Evolutionary conservation across 1,139 yeast species (phyloP), one percentile per base, ranked within the genome.

Genomic region (Taphrina deformans): DNA sequence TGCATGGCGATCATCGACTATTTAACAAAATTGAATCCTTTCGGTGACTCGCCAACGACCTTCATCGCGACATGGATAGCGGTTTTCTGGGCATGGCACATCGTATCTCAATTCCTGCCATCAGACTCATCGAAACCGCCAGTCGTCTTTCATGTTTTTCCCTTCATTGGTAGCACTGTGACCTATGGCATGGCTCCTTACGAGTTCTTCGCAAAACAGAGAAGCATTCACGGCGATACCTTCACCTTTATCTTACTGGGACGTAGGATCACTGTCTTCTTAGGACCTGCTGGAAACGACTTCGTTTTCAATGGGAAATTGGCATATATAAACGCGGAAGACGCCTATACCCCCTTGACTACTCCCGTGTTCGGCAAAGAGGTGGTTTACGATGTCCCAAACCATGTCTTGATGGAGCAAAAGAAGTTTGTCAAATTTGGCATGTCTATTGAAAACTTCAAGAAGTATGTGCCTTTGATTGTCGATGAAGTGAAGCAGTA

Each of bases 351-450:
- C 69, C 97, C 92, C 75, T 82, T 93, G 77, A 93, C 99, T 35
- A 93, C 98, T 12, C 99, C 99, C 18, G 97, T 91, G 29, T 93
- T 93, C 73, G 99, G 99, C 71, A 85, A 91, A 75, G 99, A 98
- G 70, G 99, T 93, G 65, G 88, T 93, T 67, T 93, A 93, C 75
- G 99, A 93, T 78, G 93, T 98, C 78, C 91, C 99, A 69, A 95
- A 95, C 79, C 79, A 85, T 73, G 85, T 91, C 71, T 83, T 93
- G 72, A 95, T 93, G 99, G 99, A 93, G 77, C 99, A 93, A 78
- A 93, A 95, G 85, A 93, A 91, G 80, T 93, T 93, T 74, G 96
- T 95, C 70, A 93, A 93, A 79, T 83, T 84, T 67, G 96, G 97
- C 21, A 82, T 93, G 71, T 88, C 97, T 48, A 83, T 84, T 69